Evolutionary conservation across 352 stramenopile genomes (phyloP), one percentile per base, ranked within the genome.

Genomic region (Salisapilia sapeloensis): DNA sequence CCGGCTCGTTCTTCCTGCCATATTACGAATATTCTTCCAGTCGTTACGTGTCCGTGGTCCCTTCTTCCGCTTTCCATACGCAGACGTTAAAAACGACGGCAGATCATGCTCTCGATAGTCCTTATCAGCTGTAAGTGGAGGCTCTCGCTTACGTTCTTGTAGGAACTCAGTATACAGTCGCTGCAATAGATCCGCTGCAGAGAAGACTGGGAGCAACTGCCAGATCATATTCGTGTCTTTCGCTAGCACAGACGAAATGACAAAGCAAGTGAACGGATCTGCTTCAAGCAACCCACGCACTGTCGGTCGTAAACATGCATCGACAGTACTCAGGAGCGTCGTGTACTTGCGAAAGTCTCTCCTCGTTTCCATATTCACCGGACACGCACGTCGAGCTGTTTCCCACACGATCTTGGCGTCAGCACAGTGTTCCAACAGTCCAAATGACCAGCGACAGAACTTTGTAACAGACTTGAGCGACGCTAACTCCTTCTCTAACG

Each of bases 331-430:
- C n/a, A 36, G 17, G 53, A 84, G 65, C 50, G 84, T 91, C 2
- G 75, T 89, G 31, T 84, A 91, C 45, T 91, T 91, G 21, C 69
- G 58, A 29, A 86, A 85, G 38, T 91, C 75, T 16, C 75, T 65
- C 43, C 86, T 87, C 3, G 71, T 85, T 42, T 91, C 72, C 15
- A 46, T 77, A 33, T 89, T 72, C 26, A 91, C 83, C 15, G 75
- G 75, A 19, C 64, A 83, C 44, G 72, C 87, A 4, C 75, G 69
- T 48, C 87, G 87, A 23, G 75, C 60, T 9, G 75, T 86, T 40
- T 91, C 75, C 65, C 66, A 89, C 31, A 91, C 85, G 13, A 91
- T 71, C 40, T 91, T 91, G 14, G 76, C 72, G 26, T 91, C 76
- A 9, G 58, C 62, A 35, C 72, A 81, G 37, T 89, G 69, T 35